A percentile compares a stretch with the other conserved stretches of the same genome.
Evolutionary conservation across 2,329 filamentous ascomycete genomes (phyloP).

Genomic region (Penicillium sp.): DNA sequence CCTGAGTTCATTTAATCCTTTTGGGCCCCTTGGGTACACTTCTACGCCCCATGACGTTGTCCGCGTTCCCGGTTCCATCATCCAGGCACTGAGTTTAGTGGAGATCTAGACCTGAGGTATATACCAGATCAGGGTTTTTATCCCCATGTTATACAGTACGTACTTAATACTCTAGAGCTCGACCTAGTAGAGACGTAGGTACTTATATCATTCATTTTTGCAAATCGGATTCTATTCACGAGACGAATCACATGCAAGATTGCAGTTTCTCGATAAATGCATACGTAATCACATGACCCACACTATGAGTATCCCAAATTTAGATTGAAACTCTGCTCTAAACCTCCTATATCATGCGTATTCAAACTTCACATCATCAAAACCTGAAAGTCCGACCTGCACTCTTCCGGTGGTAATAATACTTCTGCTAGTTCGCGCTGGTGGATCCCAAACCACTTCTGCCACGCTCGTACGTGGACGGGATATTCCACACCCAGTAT

Average conservation of each 20-base stretch:
- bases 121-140: neutral
- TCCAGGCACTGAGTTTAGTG: constrained; percentile 4
- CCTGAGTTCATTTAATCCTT: neutral
- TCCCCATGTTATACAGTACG: neutral
- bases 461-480: constrained; percentile 32
- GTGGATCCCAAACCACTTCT: constrained; percentile 42
- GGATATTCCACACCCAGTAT: constrained; percentile 30
- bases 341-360: neutral
- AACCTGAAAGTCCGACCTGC: constrained; percentile 2
- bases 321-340: neutral
- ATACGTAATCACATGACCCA: constrained; percentile 1
- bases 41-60: constrained; percentile 1
- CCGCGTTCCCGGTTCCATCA: constrained; percentile 1
- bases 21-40: neutral
- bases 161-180: neutral
- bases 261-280: neutral
- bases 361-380: neutral
- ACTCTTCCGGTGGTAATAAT: constrained; percentile 25
- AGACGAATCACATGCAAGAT: neutral
- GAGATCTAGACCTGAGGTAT: neutral
- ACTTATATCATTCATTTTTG: neutral
- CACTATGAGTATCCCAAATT: neutral
- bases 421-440: constrained; percentile 26
- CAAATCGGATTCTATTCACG: neutral
- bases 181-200: neutral